Base-by-base conservation (phyloP, 2,329 filamentous ascomycete species). In the Aspergillus felis region DNA sequence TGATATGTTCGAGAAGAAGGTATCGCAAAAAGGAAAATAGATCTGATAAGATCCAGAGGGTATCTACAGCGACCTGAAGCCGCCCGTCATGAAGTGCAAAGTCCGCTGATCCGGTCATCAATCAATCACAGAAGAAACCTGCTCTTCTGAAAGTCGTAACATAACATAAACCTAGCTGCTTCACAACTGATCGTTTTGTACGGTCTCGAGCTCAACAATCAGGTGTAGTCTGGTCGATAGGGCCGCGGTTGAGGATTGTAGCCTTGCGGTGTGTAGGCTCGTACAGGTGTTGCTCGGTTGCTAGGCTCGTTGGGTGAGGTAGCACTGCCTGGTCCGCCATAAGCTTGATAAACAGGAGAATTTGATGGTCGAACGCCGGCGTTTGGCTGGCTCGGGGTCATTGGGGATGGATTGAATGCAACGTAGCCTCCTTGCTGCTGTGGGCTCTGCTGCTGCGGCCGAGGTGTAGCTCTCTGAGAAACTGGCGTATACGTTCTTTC, bases 91-190 rank as follows among this genome's bases (percentile, higher is more conserved):
- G 25, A 56, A 57, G 24, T 50, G 53, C 32, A 20, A 27, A 52
- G 41, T 50, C 53, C 48, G 52, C 56, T 62, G 53, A 52, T 57
- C 57, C 52, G 51, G 58, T 67, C 68, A 65, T 71, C 51, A 65
- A 65, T 46, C 42, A 47, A 41, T 41, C 59, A 58, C 63, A 67
- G 63, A 65, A 63, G 58, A 65, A 61, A 53, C 68, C 68, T 64
- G 69, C 67, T 70, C 57, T 62, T 65, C 64, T 58, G 56, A 50
- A 29, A 29, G 51, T 69, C 63, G 52, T 67, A 61, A 65, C 29
- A 56, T 51, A 42, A 53, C 44, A 53, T 59, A 29, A 55, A 47
- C 17, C 57, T 51, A 22, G 54, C 55, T 50, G 49, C 49, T 54
- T 60, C 53, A 52, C 35, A 14, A 24, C 22, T 24, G 3, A 24